A percentile compares a stretch with the other conserved stretches of the same genome.
phyloP scores from a whole-genome alignment of 192 early-diverging fungal genomes.

The Coemansia guatemalensis region DNA sequence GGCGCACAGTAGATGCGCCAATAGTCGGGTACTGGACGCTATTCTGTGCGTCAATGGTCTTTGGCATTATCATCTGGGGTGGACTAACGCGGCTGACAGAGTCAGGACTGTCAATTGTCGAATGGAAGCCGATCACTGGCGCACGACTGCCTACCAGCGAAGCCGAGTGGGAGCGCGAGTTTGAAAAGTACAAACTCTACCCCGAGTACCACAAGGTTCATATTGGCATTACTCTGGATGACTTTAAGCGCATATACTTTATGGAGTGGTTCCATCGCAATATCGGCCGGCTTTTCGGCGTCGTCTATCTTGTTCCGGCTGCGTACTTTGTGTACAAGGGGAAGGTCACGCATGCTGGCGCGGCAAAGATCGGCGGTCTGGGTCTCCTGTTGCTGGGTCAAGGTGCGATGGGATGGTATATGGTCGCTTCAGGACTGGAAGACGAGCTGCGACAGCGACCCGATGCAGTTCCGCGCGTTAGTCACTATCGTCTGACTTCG shows the following conservation, averaged over 20 bases:
- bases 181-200: slow-evolving; percentile 97
- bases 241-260: slow-evolving; percentile 98
- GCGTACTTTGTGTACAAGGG: slow-evolving; percentile 82
- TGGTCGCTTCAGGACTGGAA: slow-evolving; percentile 92
- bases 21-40: slow-evolving; percentile 96
- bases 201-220: slow-evolving; percentile 97
- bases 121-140: slow-evolving; percentile 95
- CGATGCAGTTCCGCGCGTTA: slow-evolving; percentile 85
- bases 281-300: slow-evolving; percentile 88
- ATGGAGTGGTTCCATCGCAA: slow-evolving; percentile 99
- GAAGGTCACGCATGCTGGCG: slow-evolving; percentile 68
- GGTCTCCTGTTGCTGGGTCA: slow-evolving; percentile 72
- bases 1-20: slow-evolving; percentile 38
- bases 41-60: slow-evolving; percentile 83
- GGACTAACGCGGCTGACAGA: slow-evolving; percentile 97
- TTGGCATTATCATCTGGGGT: slow-evolving; percentile 91
- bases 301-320: slow-evolving; percentile 82
- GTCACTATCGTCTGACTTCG: slow-evolving; percentile 90
- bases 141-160: slow-evolving; percentile 86
- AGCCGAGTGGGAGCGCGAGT: slow-evolving; percentile 89
- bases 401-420: slow-evolving; percentile 96
- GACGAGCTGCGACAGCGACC: slow-evolving; percentile 75
- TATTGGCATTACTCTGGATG: slow-evolving; percentile 80
- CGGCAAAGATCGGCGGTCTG: slow-evolving; percentile 60
- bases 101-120: slow-evolving; percentile 92